Base-by-base conservation (phyloP, 768 basidiomycete genomes). In the Collybia mongolica region DNA sequence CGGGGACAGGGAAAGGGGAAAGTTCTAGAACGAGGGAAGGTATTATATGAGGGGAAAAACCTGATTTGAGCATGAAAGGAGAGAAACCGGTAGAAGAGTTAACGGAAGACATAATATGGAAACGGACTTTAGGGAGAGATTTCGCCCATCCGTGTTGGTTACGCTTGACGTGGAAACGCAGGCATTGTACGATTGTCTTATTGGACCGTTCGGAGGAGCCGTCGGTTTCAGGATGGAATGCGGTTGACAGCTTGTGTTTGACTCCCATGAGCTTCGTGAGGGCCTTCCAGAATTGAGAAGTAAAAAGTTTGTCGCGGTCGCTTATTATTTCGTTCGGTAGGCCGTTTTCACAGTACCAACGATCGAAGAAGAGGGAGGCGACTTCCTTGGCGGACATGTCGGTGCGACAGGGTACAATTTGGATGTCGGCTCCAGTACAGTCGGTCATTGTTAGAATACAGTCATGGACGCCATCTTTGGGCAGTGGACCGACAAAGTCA, bases 221-320 rank as follows among this genome's bases (percentile, higher is more conserved):
- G 46, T 73, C 68, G 0, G 64, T 71, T 38, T 74, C 54, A 0
- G 70, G 71, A 20, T 73, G 72, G 29, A 59, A 72, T 0, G 68
- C 51, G 0, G 67, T 62, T 0, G 68, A 72, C 56, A 73, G 59
- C 8, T 60, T 58, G 0, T 5, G 5, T 28, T 28, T 28, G 9
- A 28, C 5, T 5, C 26, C 26, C 9, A 9, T 5, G 5, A 28
- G 12, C 3, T 12, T 42, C 18, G 47, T 39, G 7, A 65, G 46
- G 3, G 39, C 37, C 35, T 41, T 58, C 73, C 62, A 74, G 52
- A 72, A 70, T 12, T 23, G 5, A 1, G 58, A 69, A 20, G 59
- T 55, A 56, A 65, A 75, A 19, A 59, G 52, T 39, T 64, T 55
- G 55, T 70, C 55, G n/a, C 20, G 40, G 12, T 41, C 40, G 20